Evolutionary conservation across 192 early-diverging fungal genomes (phyloP).

Genomic region (Haplosporangium gracile): DNA sequence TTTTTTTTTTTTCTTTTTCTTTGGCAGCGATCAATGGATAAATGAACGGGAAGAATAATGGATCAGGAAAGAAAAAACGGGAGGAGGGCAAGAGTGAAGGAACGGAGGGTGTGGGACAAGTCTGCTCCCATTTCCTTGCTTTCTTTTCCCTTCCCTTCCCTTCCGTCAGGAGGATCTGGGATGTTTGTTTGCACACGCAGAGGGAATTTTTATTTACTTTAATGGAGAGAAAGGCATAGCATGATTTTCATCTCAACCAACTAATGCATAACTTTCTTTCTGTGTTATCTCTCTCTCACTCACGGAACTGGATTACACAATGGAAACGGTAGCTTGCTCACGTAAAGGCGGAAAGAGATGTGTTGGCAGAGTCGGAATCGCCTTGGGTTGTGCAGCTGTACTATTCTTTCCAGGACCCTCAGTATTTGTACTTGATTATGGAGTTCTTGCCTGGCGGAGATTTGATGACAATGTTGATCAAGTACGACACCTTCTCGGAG

Average conservation of each 20-base stretch:
- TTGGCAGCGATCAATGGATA: background rate
- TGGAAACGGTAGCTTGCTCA: constrained; percentile 79
- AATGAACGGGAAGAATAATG: background rate
- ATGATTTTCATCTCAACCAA: background rate
- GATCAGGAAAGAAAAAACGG: constrained; percentile 62
- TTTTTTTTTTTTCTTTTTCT: background rate
- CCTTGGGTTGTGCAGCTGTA: constrained; percentile 98
- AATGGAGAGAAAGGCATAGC: background rate
- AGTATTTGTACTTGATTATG: constrained; percentile 98
- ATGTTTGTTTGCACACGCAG: background rate
- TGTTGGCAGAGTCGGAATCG: constrained; percentile 95
- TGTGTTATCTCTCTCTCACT: background rate
- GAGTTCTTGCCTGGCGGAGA: constrained; percentile 99
- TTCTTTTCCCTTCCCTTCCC: background rate
- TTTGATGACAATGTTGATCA: constrained; percentile 99
- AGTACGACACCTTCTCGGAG: constrained; percentile 97
- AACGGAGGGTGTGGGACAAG: background rate
- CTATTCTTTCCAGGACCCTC: constrained; percentile 97
- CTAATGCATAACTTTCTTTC: background rate
- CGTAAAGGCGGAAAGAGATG: constrained; percentile 98
- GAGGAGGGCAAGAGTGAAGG: background rate
- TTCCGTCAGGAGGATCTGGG: background rate
- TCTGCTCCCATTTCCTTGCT: background rate
- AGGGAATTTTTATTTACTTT: background rate
- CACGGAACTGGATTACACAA: background rate